phyloP scores from a whole-genome alignment of 495 filamentous ascomycete species.

The Penicillium ochrochloron region DNA sequence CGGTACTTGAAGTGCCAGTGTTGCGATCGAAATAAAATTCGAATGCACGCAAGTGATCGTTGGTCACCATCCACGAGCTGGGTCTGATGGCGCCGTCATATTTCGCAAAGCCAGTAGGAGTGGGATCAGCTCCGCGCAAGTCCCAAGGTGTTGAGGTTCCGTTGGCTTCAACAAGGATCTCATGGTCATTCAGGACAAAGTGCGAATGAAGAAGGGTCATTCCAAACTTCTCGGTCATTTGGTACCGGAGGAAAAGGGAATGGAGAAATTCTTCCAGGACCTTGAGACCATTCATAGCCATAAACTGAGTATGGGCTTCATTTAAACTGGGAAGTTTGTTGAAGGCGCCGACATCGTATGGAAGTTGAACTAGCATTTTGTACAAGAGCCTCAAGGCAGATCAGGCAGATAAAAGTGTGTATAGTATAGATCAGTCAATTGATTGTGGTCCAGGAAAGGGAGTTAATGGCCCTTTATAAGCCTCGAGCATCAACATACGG shows the following conservation, averaged over 20 bases:
- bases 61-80: background rate
- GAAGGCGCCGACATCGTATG: background rate
- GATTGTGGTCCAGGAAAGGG: background rate
- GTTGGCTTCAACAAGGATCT: background rate
- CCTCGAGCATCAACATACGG: no score
- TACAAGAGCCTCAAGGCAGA: background rate
- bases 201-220: background rate
- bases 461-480: no score
- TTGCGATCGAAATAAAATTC: background rate
- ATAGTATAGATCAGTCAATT: background rate
- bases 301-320: background rate
- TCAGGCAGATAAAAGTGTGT: constrained; percentile 4
- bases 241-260: background rate
- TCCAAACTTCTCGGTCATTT: background rate
- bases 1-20: background rate
- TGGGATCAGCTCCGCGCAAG: background rate
- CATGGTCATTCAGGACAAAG: background rate
- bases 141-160: background rate
- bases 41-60: background rate
- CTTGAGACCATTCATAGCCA: background rate
- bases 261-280: background rate
- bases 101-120: background rate
- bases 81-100: background rate
- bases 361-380: background rate
- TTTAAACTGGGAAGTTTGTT: background rate